Base-by-base conservation (phyloP, 2,329 filamentous ascomycete species). In the Phaeosphaeriaceae sp. region DNA sequence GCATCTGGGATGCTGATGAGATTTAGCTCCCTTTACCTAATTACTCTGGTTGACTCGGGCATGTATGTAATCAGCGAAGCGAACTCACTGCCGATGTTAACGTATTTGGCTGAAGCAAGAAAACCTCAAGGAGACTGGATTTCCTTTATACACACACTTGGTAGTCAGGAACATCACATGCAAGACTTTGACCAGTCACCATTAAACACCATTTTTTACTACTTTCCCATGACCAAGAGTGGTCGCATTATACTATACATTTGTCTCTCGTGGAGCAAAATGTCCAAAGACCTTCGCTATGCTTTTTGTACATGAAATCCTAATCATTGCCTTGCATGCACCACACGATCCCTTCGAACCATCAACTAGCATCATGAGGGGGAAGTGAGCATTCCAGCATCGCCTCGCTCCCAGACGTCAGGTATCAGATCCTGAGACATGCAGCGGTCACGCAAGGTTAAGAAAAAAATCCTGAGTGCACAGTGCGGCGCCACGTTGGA, bases 321-420 rank as follows among this genome's bases (percentile, higher is more conserved):
- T 22, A 24, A 46, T 49, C 54, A 35, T 44, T 15, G 13, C 52
- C 43, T 11, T 24, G 40, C 40, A 49, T 35, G 26, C 9, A n/a
- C 28, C 21, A 13, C 35, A 44, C 5, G 22, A 7, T 6, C 24
- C 24, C 28, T 17, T 23, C 1, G 23, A 3, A 21, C 51, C 44
- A 54, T 30, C 51, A 40, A 49, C 19, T n/a, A 48, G 55, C 57
- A 46, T 55, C 56, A 10, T 50, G 19, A 32, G 51, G 60, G 52
- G 64, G 44, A 21, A 54, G 56, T 62, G 67, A 64, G 68, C 68
- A 64, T 71, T 70, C 58, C 68, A 71, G 68, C 68, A 59, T 55
- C 68, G 61, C 35, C 51, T 50, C 43, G 26, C 24, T 51, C 46
- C 53, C 44, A 46, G 28, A 55, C 51, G 43, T 32, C 46, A 30